A percentile compares a stretch with the other conserved stretches of the same genome.
Conservation (phyloP, 2,329 filamentous ascomycete genomes). For the Cytospora chrysosperma region DNA sequence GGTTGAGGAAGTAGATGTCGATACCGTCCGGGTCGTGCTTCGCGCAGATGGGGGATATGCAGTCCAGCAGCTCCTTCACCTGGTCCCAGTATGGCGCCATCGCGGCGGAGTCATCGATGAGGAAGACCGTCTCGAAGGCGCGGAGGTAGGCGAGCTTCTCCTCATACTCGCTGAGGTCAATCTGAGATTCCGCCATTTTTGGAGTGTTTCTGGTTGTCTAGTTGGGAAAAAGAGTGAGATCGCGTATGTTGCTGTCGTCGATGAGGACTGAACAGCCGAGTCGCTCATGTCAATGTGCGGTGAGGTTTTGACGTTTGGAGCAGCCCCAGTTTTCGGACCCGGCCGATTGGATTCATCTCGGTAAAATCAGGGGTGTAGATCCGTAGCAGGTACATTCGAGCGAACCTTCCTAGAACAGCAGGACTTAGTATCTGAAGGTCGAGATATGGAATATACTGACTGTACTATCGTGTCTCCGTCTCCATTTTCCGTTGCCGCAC, state of each 20-base stretch:
- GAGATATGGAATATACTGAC: neutral
- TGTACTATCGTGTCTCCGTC: neutral
- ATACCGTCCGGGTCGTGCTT: slow-evolving; percentile 78
- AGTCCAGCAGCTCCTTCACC: slow-evolving; percentile 64
- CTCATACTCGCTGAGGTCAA: slow-evolving; percentile 20
- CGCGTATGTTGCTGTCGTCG: neutral
- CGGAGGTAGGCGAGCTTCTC: slow-evolving; percentile 59
- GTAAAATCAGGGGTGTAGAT: neutral
- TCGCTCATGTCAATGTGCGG: neutral
- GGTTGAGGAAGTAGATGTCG: slow-evolving; percentile 89
- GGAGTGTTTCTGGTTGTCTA: neutral
- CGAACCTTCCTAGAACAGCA: neutral
- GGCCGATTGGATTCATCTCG: neutral
- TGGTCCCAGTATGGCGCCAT: slow-evolving; percentile 71
- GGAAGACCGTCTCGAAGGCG: slow-evolving; percentile 81
- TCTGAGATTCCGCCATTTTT: slow-evolving; percentile 8
- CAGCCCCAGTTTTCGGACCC: neutral
- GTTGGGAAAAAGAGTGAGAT: neutral
- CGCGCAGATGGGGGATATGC: slow-evolving; percentile 81
- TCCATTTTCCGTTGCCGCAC: too few species aligned
- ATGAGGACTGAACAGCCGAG: neutral
- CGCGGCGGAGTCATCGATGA: slow-evolving; percentile 79
- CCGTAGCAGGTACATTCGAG: neutral
- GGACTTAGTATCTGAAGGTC: neutral
- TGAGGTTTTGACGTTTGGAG: neutral